A percentile compares a stretch with the other conserved stretches of the same genome.
These are phyloP conservation scores for Fusarium virguliforme DNA, from an alignment of 2,329 filamentous ascomycete species.

Conservation along the genomic window DNA sequence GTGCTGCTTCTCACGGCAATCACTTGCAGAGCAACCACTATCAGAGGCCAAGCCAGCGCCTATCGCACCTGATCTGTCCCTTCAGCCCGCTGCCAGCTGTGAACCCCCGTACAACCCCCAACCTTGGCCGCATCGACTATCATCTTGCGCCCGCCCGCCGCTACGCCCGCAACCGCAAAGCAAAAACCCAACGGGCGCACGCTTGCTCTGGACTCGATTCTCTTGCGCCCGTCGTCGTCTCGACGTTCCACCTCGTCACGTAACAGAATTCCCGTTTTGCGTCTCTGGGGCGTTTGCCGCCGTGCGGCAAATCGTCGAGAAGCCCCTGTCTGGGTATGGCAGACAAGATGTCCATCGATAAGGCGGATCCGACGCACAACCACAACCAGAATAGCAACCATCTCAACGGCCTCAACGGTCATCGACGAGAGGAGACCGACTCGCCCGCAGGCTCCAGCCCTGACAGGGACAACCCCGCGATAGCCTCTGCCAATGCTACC, in stretches of 20 bases:
- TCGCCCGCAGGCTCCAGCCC: slow-evolving; percentile 75
- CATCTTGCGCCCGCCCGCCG: slow-evolving; percentile 56
- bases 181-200: slow-evolving; percentile 57
- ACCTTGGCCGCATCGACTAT: slow-evolving; percentile 48
- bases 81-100: slow-evolving; percentile 20
- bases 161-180: slow-evolving; percentile 58
- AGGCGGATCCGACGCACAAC: slow-evolving; percentile 58
- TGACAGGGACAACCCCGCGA: slow-evolving; percentile 66
- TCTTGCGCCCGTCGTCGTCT: slow-evolving; percentile 52
- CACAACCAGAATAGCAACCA: slow-evolving; percentile 55
- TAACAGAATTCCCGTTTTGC: slow-evolving; percentile 57
- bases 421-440: slow-evolving; percentile 70
- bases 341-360: slow-evolving; percentile 78
- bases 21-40: slow-evolving; percentile 28
- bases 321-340: slow-evolving; percentile 66
- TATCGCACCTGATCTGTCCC: slow-evolving; percentile 38
- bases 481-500: slow-evolving; percentile 53
- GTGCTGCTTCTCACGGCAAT: slow-evolving; percentile 32
- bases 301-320: slow-evolving; percentile 56
- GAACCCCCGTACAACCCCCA: slow-evolving; percentile 53
- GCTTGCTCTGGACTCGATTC: slow-evolving; percentile 50
- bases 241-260: slow-evolving; percentile 54
- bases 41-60: slow-evolving; percentile 38
- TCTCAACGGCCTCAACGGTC: slow-evolving; percentile 56
- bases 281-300: slow-evolving; percentile 57